Conservation (phyloP, 2,329 filamentous ascomycete species). For the Cryphonectria parasitica region DNA sequence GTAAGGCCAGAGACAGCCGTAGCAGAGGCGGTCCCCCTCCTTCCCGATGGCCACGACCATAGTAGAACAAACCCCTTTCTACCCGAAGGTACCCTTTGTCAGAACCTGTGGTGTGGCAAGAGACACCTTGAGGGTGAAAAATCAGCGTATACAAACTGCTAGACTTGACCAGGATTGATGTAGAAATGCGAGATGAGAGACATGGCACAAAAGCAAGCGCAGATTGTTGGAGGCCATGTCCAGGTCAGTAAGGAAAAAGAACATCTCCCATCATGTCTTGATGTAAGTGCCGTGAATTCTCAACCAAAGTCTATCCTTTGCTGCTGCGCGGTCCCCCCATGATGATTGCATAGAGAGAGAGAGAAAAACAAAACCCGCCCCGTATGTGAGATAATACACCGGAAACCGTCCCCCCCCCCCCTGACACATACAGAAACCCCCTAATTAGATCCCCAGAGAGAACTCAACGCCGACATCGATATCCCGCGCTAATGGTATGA, state of each 20-base stretch:
- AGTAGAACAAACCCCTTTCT: too few relatives aligned
- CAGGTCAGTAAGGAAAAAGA: background rate
- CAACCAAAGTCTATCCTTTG: conserved; percentile 18
- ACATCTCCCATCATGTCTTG: background rate
- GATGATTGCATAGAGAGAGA: conserved; percentile 24
- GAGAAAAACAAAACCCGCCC: conserved; percentile 22
- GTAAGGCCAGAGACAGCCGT: too few relatives aligned
- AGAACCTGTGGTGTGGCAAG: background rate
- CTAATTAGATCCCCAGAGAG: conserved; percentile 82
- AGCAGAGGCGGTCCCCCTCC: too few relatives aligned
- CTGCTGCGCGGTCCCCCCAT: conserved; percentile 12
- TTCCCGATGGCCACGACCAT: too few relatives aligned
- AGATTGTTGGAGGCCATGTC: too few relatives aligned
- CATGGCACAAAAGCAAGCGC: background rate
- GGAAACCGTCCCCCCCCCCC: conserved; percentile 4
- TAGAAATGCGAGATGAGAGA: background rate
- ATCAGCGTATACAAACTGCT: background rate
- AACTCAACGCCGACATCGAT: conserved; percentile 98
- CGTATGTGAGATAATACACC: conserved; percentile 17
- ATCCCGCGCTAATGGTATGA: conserved; percentile 70
- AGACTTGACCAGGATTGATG: background rate
- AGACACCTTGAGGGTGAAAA: too few relatives aligned
- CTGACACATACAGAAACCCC: background rate
- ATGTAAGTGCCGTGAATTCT: conserved; percentile 6
- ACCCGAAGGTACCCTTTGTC: background rate